Percentiles rank a stretch among this genome's conserved stretches.
Conservation (phyloP, 2,329 filamentous ascomycete genomes). For the Alternaria hordeiaustralica region DNA sequence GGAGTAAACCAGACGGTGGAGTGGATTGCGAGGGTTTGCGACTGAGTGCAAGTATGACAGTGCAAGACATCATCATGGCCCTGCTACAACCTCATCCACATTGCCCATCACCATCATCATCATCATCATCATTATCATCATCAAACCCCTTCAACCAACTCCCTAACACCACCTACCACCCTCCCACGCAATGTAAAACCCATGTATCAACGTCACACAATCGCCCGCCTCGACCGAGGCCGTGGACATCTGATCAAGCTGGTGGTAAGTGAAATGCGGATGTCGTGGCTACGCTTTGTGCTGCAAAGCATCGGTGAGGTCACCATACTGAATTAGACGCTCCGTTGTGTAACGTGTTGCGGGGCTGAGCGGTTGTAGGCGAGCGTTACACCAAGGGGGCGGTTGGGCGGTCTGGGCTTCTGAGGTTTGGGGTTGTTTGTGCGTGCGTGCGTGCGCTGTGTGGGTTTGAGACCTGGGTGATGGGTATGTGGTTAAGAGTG, state of each 20-base stretch:
- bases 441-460: neutral
- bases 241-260: neutral
- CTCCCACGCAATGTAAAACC: neutral
- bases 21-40: neutral
- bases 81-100: neutral
- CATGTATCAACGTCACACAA: neutral
- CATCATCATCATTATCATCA: neutral
- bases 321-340: neutral
- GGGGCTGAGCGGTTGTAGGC: conserved; percentile 6
- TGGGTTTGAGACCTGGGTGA: neutral
- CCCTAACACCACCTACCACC: neutral
- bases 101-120: neutral
- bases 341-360: neutral
- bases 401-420: neutral
- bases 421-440: neutral
- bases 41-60: neutral
- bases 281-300: neutral
- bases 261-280: neutral
- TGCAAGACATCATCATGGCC: neutral
- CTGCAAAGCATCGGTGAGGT: neutral
- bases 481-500: too few species aligned
- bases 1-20: neutral
- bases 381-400: conserved; percentile 11
- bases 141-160: neutral
- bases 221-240: neutral